Percentiles rank a stretch among this genome's conserved stretches.
phyloP scores from a whole-genome alignment of 306 rosid genomes.

The Vachellia pachyceras region DNA sequence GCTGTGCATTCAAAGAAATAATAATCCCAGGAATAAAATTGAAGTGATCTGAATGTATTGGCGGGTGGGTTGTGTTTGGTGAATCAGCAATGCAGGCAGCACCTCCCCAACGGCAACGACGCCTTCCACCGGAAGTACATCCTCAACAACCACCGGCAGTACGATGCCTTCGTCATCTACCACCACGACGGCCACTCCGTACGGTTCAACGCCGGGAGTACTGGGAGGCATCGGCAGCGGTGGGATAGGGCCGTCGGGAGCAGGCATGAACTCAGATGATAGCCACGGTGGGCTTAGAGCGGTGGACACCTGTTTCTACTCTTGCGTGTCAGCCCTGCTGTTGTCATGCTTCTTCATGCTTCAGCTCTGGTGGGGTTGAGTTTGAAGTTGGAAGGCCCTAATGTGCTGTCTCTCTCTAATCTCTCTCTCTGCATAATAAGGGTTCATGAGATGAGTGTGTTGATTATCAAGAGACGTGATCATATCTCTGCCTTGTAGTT shows the following conservation, averaged over 20 bases:
- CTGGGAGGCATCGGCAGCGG: constrained; percentile 61
- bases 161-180: not conserved
- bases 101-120: constrained; percentile 34
- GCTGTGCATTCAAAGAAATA: too few species aligned
- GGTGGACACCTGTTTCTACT: constrained; percentile 23
- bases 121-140: not conserved
- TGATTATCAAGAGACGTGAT: not conserved
- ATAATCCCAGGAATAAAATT: too few species aligned
- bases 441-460: constrained; percentile 39
- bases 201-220: constrained; percentile 47
- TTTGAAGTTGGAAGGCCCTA: not conserved
- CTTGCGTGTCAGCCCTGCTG: constrained; percentile 33
- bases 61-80: too few species aligned
- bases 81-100: too few species aligned
- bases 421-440: constrained; percentile 34
- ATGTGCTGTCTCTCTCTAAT: not conserved
- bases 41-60: too few species aligned
- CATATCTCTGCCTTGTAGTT: not conserved
- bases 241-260: constrained; percentile 64
- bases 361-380: constrained; percentile 50
- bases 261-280: constrained; percentile 59
- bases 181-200: constrained; percentile 27
- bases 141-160: constrained; percentile 5
- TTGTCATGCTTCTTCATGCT: constrained; percentile 51
- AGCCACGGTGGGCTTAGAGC: constrained; percentile 50